A percentile compares a stretch with the other conserved stretches of the same genome.
Conservation (phyloP, 306 rosid species). For the Vigna hirtella region DNA sequence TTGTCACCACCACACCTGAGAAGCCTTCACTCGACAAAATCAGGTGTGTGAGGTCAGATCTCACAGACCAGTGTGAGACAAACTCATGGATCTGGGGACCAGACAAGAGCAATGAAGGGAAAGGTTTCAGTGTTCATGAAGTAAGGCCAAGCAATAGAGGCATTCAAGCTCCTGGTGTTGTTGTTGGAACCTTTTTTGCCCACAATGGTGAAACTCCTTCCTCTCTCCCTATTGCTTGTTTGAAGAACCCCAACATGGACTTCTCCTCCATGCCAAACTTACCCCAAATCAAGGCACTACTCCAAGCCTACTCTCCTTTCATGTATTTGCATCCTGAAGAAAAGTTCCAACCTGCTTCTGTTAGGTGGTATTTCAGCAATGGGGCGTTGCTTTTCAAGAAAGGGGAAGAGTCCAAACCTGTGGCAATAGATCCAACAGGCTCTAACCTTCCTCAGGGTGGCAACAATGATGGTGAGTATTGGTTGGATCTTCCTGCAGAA, state of each 20-base stretch:
- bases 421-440: constrained; percentile 34
- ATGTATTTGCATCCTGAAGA: constrained; percentile 48
- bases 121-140: constrained; percentile 41
- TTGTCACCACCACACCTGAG: constrained; percentile 42
- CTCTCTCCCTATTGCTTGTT: constrained; percentile 45
- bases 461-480: constrained; percentile 42
- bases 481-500: constrained; percentile 47
- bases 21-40: constrained; percentile 50
- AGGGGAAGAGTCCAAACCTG: constrained; percentile 45
- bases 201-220: constrained; percentile 34
- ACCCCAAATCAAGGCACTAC: constrained; percentile 39
- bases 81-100: constrained; percentile 52
- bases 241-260: constrained; percentile 33
- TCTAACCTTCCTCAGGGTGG: constrained; percentile 51
- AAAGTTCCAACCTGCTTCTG: constrained; percentile 41
- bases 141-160: constrained; percentile 51
- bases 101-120: constrained; percentile 36
- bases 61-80: constrained; percentile 44
- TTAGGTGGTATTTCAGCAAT: constrained; percentile 45
- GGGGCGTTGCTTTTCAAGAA: constrained; percentile 48
- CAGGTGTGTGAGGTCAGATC: constrained; percentile 45
- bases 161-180: constrained; percentile 38
- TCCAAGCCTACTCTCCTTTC: constrained; percentile 42
- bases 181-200: constrained; percentile 47
- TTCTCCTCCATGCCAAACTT: constrained; percentile 45